Evolutionary conservation across 352 stramenopile species (phyloP), one percentile per base, ranked within the genome.

Genomic region (Pythium dissotocum): DNA sequence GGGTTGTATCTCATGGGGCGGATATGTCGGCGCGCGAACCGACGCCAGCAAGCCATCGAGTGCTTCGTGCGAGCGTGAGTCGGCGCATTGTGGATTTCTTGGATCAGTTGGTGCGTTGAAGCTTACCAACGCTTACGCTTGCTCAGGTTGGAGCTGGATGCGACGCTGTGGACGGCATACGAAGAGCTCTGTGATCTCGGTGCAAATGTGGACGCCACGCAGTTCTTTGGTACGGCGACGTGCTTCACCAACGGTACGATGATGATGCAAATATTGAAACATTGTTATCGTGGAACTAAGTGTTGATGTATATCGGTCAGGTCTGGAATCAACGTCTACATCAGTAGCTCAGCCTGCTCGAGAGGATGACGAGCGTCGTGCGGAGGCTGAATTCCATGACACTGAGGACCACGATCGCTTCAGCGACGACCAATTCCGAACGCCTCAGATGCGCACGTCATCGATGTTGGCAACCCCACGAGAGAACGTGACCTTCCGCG

Each of bases 131-230:
- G 28, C 28, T 30, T 30, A 2, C 28, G 28, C 18, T 49, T 65
- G 44, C 56, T 79, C 65, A 97, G 89, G 65, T 80, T 98, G 59
- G 75, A 97, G 68, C 64, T 97, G 18, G 96, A 99, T 72, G 77
- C 90, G 24, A 90, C 94, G 18, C 73, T 99, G 67, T 99, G 94
- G 93, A 87, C 80, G 12, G 91, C 91, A 46, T 98, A 97, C 71
- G 90, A 98, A 63, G 85, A 94, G 38, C 80, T 99, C 5, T 98
- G 93, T 58, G 88, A 98, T 62, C 75, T 99, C 13, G 96, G 96
- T 36, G 87, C 79, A 6, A 82, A 91, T 52, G 35, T 90, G 12
- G 82, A 94, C 8, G 80, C 80, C 1, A 55, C 76, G 35, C 71
- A 60, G 12, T 94, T 95, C 71, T 96, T 95, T 60, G 77, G 82